Base-by-base conservation (phyloP, 1,284 basidiomycete genomes). In the Hymenochaete sp. region DNA sequence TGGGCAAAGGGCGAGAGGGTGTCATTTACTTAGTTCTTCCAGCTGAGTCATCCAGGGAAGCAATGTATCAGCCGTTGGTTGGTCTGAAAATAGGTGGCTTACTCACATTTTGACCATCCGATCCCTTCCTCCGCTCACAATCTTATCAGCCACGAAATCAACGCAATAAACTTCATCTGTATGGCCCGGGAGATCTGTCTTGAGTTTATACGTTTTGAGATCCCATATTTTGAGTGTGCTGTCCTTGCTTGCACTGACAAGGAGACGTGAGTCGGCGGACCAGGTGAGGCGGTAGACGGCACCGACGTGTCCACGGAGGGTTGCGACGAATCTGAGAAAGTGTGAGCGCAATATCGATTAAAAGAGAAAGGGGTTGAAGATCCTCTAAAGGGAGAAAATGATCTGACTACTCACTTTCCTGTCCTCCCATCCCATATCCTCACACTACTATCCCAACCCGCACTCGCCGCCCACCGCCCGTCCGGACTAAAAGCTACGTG, bases 81-180 rank as follows among this genome's bases (percentile, higher is more conserved):
- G 16, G 16, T 8, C 13, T 19, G 8, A 10, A 19, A 13, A 2
- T 13, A 7, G 1, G 7, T 38, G 7, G 24, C 6, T 4, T 21
- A 63, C 77, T 46, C 55, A 83, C 82, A 84, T 84, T 63, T 87
- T 87, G 2, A 87, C 71, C 16, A 71, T 76, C 38, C 72, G 67
- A 61, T 87, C 84, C 28, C 77, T 65, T 26, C 96, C 95, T 10
- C 93, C 96, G 60, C 91, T 95, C 51, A 97, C 93, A 25, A 98
- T 79, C 63, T 98, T 98, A 67, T 98, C 95, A 1, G 93, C 95
- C 0, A 96, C 91, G 59, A 95, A 96, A 62, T 96, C 93, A 16
- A 98, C 95, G 59, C 95, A 98, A 67, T 98, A 98, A 21, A 98
- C 95, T 62, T 98, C 96, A 58, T 98, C 95, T 0, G 86, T 88